These are phyloP conservation scores for Pseudogymnoascus sp. DNA, from an alignment of 2,329 filamentous ascomycete species.

Conservation along the genomic window DNA sequence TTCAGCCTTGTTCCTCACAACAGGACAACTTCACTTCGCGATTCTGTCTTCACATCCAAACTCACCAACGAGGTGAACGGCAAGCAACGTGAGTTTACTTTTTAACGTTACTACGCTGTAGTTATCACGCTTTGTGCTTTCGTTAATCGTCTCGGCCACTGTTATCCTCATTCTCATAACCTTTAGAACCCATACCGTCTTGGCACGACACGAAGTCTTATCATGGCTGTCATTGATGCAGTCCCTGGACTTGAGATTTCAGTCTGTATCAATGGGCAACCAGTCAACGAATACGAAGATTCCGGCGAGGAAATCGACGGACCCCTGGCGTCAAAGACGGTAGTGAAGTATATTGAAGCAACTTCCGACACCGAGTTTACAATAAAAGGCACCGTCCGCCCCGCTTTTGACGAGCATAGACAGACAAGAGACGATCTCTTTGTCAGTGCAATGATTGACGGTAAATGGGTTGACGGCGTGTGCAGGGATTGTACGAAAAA, in stretches of 20 bases:
- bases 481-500: background rate
- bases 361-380: background rate
- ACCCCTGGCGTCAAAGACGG: background rate
- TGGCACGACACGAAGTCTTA: background rate
- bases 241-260: constrained; percentile 23
- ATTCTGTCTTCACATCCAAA: background rate
- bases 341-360: background rate
- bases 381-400: background rate
- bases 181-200: background rate
- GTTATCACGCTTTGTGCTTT: background rate
- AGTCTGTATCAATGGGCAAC: constrained; percentile 19
- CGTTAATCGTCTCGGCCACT: background rate
- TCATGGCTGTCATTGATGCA: constrained; percentile 23
- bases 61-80: background rate
- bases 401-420: background rate
- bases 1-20: background rate
- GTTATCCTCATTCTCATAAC: background rate
- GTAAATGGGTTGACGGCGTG: background rate
- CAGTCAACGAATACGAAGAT: constrained; percentile 18
- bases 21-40: background rate
- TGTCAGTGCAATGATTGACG: background rate
- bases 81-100: background rate
- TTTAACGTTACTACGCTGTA: background rate
- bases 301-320: background rate
- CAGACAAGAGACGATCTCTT: background rate